A percentile compares a stretch with the other conserved stretches of the same genome.
These are phyloP conservation scores for Hymenoscyphus scutula DNA, from an alignment of 2,329 filamentous ascomycete genomes.

Conservation along the genomic window DNA sequence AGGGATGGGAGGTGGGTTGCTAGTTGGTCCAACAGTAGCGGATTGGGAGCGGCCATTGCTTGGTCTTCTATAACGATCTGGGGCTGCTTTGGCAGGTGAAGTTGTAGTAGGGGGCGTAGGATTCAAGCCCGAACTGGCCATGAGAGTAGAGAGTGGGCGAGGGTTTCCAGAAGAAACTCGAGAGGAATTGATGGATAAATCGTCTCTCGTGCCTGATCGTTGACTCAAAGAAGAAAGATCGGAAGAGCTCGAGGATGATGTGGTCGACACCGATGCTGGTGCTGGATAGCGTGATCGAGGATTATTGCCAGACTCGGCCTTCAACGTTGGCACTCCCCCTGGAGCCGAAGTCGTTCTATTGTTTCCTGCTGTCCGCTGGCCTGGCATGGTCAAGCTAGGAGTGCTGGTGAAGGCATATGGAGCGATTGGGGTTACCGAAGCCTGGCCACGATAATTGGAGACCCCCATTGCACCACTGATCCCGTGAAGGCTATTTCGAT, in stretches of 20 bases:
- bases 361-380: slow-evolving; percentile 42
- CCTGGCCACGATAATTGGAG: slow-evolving; percentile 52
- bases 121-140: slow-evolving; percentile 48
- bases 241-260: slow-evolving; percentile 36
- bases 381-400: slow-evolving; percentile 58
- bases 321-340: slow-evolving; percentile 40
- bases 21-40: slow-evolving; percentile 32
- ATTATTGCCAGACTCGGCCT: slow-evolving; percentile 36
- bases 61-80: slow-evolving; percentile 78
- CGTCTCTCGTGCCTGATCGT: slow-evolving; percentile 50
- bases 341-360: slow-evolving; percentile 54
- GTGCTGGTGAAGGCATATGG: slow-evolving; percentile 75
- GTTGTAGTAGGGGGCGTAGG: slow-evolving; percentile 44
- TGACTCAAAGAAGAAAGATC: slow-evolving; percentile 40
- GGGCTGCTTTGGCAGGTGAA: slow-evolving; percentile 63
- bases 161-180: slow-evolving; percentile 26
- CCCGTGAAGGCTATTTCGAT: slow-evolving; percentile 51
- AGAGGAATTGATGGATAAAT: slow-evolving; percentile 45
- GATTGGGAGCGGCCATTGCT: slow-evolving; percentile 50
- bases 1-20: slow-evolving; percentile 42
- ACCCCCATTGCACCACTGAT: slow-evolving; percentile 46
- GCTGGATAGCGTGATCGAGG: slow-evolving; percentile 45
- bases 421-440: slow-evolving; percentile 57
- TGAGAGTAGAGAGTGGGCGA: slow-evolving; percentile 41
- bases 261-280: slow-evolving; percentile 51